These are phyloP conservation scores for Cyamopsis tetragonoloba DNA, from an alignment of 306 rosid species.

Conservation along the genomic window DNA sequence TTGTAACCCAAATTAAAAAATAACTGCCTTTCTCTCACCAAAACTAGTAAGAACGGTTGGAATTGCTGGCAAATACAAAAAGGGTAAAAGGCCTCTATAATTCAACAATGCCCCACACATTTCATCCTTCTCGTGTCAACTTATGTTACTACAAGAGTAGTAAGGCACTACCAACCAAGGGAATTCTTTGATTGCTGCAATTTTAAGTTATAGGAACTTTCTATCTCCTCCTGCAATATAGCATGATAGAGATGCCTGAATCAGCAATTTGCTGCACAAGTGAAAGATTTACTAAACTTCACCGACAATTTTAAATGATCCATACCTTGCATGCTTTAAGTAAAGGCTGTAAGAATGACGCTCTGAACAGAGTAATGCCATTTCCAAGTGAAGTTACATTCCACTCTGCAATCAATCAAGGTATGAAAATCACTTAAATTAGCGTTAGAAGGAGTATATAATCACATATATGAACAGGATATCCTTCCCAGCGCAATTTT, in stretches of 20 bases:
- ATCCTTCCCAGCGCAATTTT: background rate
- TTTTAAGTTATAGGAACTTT: conserved; percentile 36
- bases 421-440: conserved; percentile 11
- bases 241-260: background rate
- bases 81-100: background rate
- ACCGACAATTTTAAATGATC: background rate
- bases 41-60: background rate
- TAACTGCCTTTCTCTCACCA: background rate
- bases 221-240: conserved; percentile 31
- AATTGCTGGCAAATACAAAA: background rate
- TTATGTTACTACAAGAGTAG: background rate
- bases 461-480: background rate
- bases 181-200: conserved; percentile 59
- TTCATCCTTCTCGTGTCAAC: background rate
- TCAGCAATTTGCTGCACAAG: background rate
- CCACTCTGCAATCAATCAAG: conserved; percentile 43
- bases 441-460: background rate
- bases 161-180: conserved; percentile 44
- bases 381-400: conserved; percentile 58
- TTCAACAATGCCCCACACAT: background rate
- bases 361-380: conserved; percentile 57
- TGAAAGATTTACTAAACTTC: background rate
- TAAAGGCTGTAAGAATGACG: conserved; percentile 71
- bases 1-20: background rate
- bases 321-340: conserved; percentile 70